Evolutionary conservation across 805 yeast species (phyloP).

Genomic region (Brettanomyces anomalus): DNA sequence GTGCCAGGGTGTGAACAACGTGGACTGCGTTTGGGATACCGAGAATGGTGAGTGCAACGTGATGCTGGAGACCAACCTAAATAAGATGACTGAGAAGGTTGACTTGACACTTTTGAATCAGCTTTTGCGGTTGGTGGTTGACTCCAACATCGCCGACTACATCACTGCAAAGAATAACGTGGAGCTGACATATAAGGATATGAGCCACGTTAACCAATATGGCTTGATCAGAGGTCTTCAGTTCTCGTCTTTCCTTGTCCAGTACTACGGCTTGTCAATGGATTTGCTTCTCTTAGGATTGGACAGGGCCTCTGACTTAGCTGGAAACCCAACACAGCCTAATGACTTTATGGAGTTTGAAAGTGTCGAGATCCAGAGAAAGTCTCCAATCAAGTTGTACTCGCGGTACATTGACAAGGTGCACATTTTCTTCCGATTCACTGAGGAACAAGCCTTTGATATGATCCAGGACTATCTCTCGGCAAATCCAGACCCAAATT

Average conservation of each 20-base stretch:
- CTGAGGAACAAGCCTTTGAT: slow-evolving; percentile 64
- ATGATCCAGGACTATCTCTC: slow-evolving; percentile 66
- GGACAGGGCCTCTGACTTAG: slow-evolving; percentile 80
- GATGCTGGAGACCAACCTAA: slow-evolving; percentile 67
- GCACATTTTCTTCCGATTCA: slow-evolving; percentile 70
- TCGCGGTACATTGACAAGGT: slow-evolving; percentile 78
- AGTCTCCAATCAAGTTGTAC: slow-evolving; percentile 73
- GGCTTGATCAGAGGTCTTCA: slow-evolving; percentile 87
- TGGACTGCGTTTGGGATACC: slow-evolving; percentile 72
- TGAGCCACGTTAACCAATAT: slow-evolving; percentile 85
- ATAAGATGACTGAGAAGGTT: slow-evolving; percentile 70
- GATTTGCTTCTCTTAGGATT: slow-evolving; percentile 79
- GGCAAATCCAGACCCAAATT: slow-evolving; percentile 89
- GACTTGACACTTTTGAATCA: slow-evolving; percentile 85
- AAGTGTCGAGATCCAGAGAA: slow-evolving; percentile 45
- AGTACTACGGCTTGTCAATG: slow-evolving; percentile 78
- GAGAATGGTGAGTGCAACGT: slow-evolving; percentile 71
- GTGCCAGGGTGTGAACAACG: slow-evolving; percentile 84
- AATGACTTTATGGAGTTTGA: slow-evolving; percentile 72
- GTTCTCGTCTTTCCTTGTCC: slow-evolving; percentile 82
- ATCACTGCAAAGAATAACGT: slow-evolving; percentile 87
- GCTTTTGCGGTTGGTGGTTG: slow-evolving; percentile 69
- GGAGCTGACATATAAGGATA: slow-evolving; percentile 77
- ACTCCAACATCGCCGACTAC: slow-evolving; percentile 89
- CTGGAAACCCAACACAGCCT: slow-evolving; percentile 67